A percentile compares a stretch with the other conserved stretches of the same genome.
Evolutionary conservation across 1,284 basidiomycete species (phyloP).

Genomic region (Laetiporus sulphureus): DNA sequence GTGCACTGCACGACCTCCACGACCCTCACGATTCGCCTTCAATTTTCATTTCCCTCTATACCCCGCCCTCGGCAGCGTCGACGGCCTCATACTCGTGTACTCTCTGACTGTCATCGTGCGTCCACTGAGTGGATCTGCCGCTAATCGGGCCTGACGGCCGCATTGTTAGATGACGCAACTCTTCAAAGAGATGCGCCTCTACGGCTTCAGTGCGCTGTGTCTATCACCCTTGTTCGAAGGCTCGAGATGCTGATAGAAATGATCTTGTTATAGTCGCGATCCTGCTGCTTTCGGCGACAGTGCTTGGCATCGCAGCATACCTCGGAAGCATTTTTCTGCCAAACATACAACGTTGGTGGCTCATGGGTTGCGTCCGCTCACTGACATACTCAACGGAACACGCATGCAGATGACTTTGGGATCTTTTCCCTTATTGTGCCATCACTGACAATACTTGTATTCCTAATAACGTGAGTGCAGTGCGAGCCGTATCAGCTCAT

Average conservation of each 20-base stretch:
- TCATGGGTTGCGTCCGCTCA: conserved; percentile 1
- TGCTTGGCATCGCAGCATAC: conserved; percentile 61
- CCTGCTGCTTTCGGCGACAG: conserved; percentile 53
- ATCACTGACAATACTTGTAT: conserved; percentile 52
- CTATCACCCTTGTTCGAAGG: too few relatives aligned
- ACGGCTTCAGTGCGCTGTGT: conserved; percentile 20
- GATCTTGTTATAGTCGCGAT: conserved; percentile 42
- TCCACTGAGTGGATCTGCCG: too few relatives aligned
- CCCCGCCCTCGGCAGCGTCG: too few relatives aligned
- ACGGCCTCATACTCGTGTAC: too few relatives aligned
- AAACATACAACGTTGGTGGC: conserved; percentile 47
- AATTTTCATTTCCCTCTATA: neutral
- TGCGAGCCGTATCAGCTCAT: too few relatives aligned
- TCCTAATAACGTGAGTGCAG: conserved; percentile 26
- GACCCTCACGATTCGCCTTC: too few relatives aligned
- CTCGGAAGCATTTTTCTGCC: conserved; percentile 63
- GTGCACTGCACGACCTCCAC: neutral
- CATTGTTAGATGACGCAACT: conserved; percentile 26
- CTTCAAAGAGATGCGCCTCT: conserved; percentile 27
- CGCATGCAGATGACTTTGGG: conserved; percentile 51
- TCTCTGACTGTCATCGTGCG: too few relatives aligned
- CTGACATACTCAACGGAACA: conserved; percentile 1
- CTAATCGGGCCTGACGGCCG: too few relatives aligned
- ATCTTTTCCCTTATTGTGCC: conserved; percentile 62
- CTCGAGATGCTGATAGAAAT: too few relatives aligned